Evolutionary conservation across 441 rosid genomes (phyloP).

Genomic region (Viola pubescens): DNA sequence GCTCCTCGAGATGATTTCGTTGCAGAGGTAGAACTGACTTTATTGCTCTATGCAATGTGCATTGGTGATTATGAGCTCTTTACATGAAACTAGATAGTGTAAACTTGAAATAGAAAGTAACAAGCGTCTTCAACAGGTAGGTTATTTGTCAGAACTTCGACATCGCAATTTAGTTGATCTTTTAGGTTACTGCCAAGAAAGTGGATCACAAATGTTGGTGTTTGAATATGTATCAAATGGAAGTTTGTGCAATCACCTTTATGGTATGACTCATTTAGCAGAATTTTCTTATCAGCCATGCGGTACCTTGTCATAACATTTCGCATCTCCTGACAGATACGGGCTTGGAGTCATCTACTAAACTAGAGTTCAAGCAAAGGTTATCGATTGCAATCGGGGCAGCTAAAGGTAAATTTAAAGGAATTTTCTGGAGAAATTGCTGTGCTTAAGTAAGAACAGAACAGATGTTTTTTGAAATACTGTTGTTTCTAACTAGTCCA

Average conservation of each 20-base stretch:
- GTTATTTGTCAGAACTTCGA: conserved; percentile 40
- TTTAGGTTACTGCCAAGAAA: conserved; percentile 51
- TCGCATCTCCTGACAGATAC: conserved; percentile 22
- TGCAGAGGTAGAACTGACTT: conserved; percentile 36
- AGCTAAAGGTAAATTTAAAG: conserved; percentile 47
- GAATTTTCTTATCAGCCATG: conserved; percentile 3
- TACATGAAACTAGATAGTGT: too few relatives aligned
- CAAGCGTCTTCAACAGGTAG: conserved; percentile 33
- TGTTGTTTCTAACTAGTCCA: conserved; percentile 25
- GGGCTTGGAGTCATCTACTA: conserved; percentile 29
- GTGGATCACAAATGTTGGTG: conserved; percentile 43
- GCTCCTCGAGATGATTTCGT: conserved; percentile 31
- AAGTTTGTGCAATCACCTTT: conserved; percentile 44
- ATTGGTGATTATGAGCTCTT: too few relatives aligned
- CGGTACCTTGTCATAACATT: neutral
- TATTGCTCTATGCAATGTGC: too few relatives aligned
- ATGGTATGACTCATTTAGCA: conserved; percentile 29
- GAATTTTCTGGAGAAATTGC: conserved; percentile 7
- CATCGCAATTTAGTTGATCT: conserved; percentile 53
- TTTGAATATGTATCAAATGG: conserved; percentile 55
- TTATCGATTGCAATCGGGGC: conserved; percentile 57
- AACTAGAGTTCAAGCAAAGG: conserved; percentile 57
- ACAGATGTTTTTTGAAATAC: neutral
- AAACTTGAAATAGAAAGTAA: conserved; percentile 3
- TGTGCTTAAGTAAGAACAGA: neutral